These are phyloP conservation scores for Sugiyamaella americana DNA, from an alignment of 805 yeast genomes.

Conservation along the genomic window DNA sequence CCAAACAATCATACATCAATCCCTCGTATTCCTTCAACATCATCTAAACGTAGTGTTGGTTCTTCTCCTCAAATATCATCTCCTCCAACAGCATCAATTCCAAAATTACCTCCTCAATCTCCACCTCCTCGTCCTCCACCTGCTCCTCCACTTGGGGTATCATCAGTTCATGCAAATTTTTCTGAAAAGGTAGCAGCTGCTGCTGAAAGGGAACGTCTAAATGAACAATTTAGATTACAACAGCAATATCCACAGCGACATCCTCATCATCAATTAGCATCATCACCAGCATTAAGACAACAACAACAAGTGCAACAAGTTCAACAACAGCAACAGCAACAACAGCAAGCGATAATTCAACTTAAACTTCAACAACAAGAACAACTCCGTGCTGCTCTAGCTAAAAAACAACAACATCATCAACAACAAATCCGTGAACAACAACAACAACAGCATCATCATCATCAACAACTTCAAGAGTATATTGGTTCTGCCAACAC, in stretches of 20 bases:
- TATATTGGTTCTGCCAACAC: constrained; percentile 5
- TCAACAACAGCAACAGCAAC: constrained; percentile 18
- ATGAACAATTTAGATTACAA: constrained; percentile 29
- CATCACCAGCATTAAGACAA: constrained; percentile 33
- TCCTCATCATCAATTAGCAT: constrained; percentile 18
- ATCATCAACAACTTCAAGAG: constrained; percentile 8
- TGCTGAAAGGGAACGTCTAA: constrained; percentile 19
- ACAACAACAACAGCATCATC: constrained; percentile 13
- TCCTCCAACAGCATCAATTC: constrained; percentile 14
- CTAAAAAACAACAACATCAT: constrained; percentile 23
- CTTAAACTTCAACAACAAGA: constrained; percentile 34
- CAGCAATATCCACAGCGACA: constrained; percentile 23
- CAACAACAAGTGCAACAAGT: constrained; percentile 35
- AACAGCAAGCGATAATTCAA: constrained; percentile 24
- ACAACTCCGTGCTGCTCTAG: too few relatives aligned
- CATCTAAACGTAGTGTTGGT: neutral
- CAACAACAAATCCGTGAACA: constrained; percentile 17
- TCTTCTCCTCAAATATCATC: neutral
- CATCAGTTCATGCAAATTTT: constrained; percentile 25
- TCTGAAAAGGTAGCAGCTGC: constrained; percentile 20
- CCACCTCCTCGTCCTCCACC: constrained; percentile 38
- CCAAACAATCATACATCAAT: neutral
- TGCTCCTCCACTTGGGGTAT: constrained; percentile 39
- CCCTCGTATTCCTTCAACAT: neutral
- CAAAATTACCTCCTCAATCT: constrained; percentile 17